Evolutionary conservation across 495 filamentous ascomycete species (phyloP), one percentile per base, ranked within the genome.

Genomic region (Immersiella caudata): DNA sequence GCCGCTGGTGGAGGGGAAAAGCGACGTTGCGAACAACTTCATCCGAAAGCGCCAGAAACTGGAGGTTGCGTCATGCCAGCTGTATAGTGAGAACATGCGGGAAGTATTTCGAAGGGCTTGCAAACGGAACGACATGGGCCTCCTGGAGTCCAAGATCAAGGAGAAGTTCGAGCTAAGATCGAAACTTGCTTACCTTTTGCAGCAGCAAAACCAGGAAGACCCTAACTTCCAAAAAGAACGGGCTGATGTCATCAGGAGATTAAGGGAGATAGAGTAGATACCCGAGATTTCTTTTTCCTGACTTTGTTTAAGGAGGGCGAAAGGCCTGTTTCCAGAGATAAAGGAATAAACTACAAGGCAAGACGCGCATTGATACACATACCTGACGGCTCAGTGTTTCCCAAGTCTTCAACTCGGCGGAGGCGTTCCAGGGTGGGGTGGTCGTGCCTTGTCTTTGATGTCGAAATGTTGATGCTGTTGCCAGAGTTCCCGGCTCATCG

Each of bases 1-100:
- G 82, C 92, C 91, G 2, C 77, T 87, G 22, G 81, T 86, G 12
- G 77, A 83, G 40, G 66, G 40, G 16, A 77, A 83, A n/a, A 56
- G 33, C 35, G 77, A 71, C 14, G 57, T 93, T 22, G 87, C 90
- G 0, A 76, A 80, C 0, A 81, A 83, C 66, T 88, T 93, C 71
- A 83, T 83, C 33, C 79, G 85, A 61, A 76, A 75, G 22, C 79
- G 81, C 27, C 79, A 84, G 62, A 75, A 74, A 5, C 76, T 75
- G 22, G 78, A 82, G 4, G 78, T 86, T 40, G 86, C 83, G 0
- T 84, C 83, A 21, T 95, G 92, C 70, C 89, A 92, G 76, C 78
- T 94, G 7, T 93, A 91, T 68, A 90, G 88, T n/a, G 77, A 83
- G 11, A 85, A 88, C n/a, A 93, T 93, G 88, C 82, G 91, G 50